Percentiles rank a stretch among this genome's conserved stretches.
Evolutionary conservation across 768 basidiomycete genomes (phyloP).

Genomic region (Leccinum broughii): DNA sequence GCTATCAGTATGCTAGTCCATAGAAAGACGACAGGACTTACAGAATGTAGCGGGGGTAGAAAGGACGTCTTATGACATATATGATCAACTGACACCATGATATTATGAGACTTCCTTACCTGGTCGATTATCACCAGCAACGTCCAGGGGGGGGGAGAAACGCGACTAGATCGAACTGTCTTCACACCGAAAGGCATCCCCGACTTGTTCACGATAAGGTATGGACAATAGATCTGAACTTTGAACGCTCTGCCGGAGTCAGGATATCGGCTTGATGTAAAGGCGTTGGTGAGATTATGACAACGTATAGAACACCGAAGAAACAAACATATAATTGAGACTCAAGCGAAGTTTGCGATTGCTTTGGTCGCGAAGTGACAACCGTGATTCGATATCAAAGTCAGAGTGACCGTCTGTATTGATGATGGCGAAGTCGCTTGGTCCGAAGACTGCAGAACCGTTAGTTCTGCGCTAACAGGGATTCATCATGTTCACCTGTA

Average conservation of each 20-base stretch:
- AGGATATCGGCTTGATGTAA: slow-evolving; percentile 59
- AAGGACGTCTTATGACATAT: slow-evolving; percentile 41
- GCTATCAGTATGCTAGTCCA: slow-evolving; percentile 8
- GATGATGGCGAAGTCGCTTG: slow-evolving; percentile 97
- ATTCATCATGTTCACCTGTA: slow-evolving; percentile 54
- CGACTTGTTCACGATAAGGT: slow-evolving; percentile 90
- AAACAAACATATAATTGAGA: slow-evolving; percentile 85
- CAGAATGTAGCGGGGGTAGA: slow-evolving; percentile 72
- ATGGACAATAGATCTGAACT: slow-evolving; percentile 92
- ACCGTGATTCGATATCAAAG: slow-evolving; percentile 73
- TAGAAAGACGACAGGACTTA: slow-evolving; percentile 42
- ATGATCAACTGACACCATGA: slow-evolving; percentile 21
- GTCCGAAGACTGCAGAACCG: slow-evolving; percentile 67
- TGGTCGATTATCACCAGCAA: slow-evolving; percentile 75
- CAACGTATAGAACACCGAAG: not conserved
- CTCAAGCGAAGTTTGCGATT: slow-evolving; percentile 78
- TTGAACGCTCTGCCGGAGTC: slow-evolving; percentile 95
- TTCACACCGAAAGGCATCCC: slow-evolving; percentile 77
- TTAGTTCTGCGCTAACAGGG: slow-evolving; percentile 3
- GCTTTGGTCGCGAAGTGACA: slow-evolving; percentile 70
- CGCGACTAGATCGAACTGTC: slow-evolving; percentile 59
- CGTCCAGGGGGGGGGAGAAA: slow-evolving; percentile 64
- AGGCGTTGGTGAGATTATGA: slow-evolving; percentile 8
- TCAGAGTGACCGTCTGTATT: slow-evolving; percentile 91
- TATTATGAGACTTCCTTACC: slow-evolving; percentile 40